Base-by-base conservation (phyloP, 345 rosid species). In the Rhizophora mangle region DNA sequence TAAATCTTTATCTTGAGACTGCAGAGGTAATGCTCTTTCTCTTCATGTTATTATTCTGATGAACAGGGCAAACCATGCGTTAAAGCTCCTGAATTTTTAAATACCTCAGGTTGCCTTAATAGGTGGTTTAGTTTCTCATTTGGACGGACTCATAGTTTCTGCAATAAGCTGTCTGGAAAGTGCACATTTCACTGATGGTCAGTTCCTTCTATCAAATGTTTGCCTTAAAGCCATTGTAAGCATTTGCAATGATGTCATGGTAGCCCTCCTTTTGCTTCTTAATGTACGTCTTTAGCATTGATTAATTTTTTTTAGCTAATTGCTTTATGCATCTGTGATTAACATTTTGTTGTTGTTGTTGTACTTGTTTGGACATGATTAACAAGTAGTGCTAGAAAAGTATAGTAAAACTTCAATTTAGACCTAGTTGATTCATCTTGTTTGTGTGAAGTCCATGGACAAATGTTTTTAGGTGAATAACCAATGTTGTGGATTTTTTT, bases 1-100 rank as follows among this genome's bases (percentile, higher is more conserved):
- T 91, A 65, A 85, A 91, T 81, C 91, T 93, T 32, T 93, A 93
- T 80, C 74, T 91, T 8, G 96, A 88, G 78, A 93, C 96, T 47
- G 88, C 96, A 62, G 98, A 93, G 97, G 98, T 93, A 71, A 60
- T 31, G 63, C 64, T 71, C 67, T 76, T 60, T 70, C 68, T 74
- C 69, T 78, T 77, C 26, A 43, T 75, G 36, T 58, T 26, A 27
- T 49, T 58, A n/a, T 72, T 56, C n/a, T 57, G 53, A 29, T 66
- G 8, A 39, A 24, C 30, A 51, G 66, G 63, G 29, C 49, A 53
- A 69, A 31, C 62, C 34, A 52, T 56, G 72, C 67, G 49, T 43
- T 43, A 43, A 58, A 70, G 62, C 43, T 59, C 60, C 59, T 55
- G 63, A 80, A 74, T 68, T 58, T 79, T 74, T 68, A 59, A 24